Conservation (phyloP, 352 stramenopile genomes). For the Thraustotheca clavata region DNA sequence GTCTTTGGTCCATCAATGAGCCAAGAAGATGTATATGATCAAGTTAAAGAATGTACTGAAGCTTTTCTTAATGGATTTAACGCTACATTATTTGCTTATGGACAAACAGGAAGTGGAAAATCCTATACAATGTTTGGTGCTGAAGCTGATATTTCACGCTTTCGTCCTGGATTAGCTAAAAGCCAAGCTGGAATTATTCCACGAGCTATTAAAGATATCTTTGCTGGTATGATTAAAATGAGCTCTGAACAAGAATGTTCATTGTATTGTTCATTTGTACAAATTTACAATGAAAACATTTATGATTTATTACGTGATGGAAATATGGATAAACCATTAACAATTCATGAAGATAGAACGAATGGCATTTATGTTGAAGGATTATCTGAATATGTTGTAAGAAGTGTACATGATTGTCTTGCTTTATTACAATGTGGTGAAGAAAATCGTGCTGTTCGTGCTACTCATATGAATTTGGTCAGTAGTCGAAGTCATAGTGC, state of each 20-base stretch:
- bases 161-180: slow-evolving; percentile 61
- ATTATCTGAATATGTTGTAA: slow-evolving; percentile 85
- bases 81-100: slow-evolving; percentile 77
- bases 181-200: slow-evolving; percentile 85
- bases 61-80: slow-evolving; percentile 79
- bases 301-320: slow-evolving; percentile 84
- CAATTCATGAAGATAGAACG: slow-evolving; percentile 80
- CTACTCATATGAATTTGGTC: slow-evolving; percentile 88
- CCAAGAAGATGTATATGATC: slow-evolving; percentile 76
- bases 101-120: slow-evolving; percentile 77
- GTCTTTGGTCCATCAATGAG: slow-evolving; percentile 65
- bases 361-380: slow-evolving; percentile 89
- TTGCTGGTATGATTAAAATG: slow-evolving; percentile 54
- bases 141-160: slow-evolving; percentile 60
- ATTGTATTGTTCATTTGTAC: slow-evolving; percentile 79
- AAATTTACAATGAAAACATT: slow-evolving; percentile 91
- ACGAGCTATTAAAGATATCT: slow-evolving; percentile 82
- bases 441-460: slow-evolving; percentile 80
- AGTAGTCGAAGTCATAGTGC: slow-evolving; percentile 86
- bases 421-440: slow-evolving; percentile 75
- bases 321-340: slow-evolving; percentile 53
- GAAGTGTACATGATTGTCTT: slow-evolving; percentile 76
- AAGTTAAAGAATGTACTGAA: slow-evolving; percentile 63
- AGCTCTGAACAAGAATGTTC: slow-evolving; percentile 26
- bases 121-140: slow-evolving; percentile 83